phyloP scores from a whole-genome alignment of 768 basidiomycete genomes.

The Coprinopsis sp. region DNA sequence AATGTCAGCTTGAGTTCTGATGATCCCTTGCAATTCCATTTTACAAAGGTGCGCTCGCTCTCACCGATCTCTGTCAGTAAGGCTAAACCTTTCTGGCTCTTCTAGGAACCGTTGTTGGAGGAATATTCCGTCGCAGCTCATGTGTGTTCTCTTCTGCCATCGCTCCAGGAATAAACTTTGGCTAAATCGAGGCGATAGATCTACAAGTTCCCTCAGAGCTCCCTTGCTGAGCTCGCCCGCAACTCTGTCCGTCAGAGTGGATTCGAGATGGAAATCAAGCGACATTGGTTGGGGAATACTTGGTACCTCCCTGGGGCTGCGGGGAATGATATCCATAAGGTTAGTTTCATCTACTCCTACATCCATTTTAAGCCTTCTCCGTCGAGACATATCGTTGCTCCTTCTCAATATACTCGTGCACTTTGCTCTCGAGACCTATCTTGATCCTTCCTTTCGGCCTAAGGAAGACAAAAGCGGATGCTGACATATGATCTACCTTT shows the following conservation, averaged over 20 bases:
- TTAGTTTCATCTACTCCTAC: constrained; percentile 22
- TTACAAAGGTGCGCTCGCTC: constrained; percentile 71
- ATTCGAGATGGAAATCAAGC: constrained; percentile 97
- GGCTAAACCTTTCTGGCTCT: neutral
- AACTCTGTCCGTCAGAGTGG: constrained; percentile 97
- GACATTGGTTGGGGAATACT: constrained; percentile 87
- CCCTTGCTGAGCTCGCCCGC: constrained; percentile 93
- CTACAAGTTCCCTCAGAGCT: constrained; percentile 92
- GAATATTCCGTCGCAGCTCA: constrained; percentile 99
- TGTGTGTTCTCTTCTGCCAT: constrained; percentile 38
- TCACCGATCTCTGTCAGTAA: neutral
- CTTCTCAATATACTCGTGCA: neutral
- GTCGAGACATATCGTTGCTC: neutral
- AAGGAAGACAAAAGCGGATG: neutral
- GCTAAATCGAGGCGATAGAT: too few relatives aligned
- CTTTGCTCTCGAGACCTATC: too few relatives aligned
- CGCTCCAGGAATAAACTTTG: too few relatives aligned
- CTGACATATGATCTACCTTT: constrained; percentile 5
- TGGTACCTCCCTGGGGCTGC: constrained; percentile 93
- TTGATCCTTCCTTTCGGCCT: neutral
- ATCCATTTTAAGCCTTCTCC: neutral
- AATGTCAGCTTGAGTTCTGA: constrained; percentile 97
- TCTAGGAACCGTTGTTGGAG: constrained; percentile 86
- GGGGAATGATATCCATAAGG: constrained; percentile 97
- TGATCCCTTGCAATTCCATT: constrained; percentile 95